These are phyloP conservation scores for Paraglomus brasilianum DNA, from an alignment of 192 early-diverging fungal genomes.

Conservation along the genomic window DNA sequence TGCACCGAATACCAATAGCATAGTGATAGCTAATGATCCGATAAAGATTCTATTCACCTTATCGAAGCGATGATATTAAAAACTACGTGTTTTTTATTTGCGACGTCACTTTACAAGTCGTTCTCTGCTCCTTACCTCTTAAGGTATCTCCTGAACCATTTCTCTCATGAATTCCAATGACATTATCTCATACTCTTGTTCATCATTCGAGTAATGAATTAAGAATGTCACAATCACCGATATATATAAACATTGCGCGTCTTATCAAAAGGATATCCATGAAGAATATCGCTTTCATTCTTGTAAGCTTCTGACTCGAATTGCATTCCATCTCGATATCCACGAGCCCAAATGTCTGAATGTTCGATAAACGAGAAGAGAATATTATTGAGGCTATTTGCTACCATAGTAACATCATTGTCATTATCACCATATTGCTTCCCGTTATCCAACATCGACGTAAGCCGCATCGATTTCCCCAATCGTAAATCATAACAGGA, in stretches of 20 bases:
- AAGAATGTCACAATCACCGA: constrained; percentile 15
- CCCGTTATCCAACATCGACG: constrained; percentile 8
- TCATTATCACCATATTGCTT: constrained; percentile 25
- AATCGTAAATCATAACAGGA: constrained; percentile 21
- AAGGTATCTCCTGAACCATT: constrained; percentile 42
- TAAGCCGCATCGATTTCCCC: constrained; percentile 9
- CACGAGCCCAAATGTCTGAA: constrained; percentile 76
- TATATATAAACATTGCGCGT: constrained; percentile 21
- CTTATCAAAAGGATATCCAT: constrained; percentile 36
- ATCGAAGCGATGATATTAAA: too few species aligned
- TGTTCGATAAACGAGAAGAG: constrained; percentile 62
- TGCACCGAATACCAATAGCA: too few species aligned
- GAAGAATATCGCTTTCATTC: constrained; percentile 40
- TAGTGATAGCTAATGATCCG: too few species aligned
- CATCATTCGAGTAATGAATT: constrained; percentile 43
- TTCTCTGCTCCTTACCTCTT: neutral
- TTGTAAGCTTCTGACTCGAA: constrained; percentile 55
- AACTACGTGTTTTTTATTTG: too few species aligned
- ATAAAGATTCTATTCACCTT: too few species aligned
- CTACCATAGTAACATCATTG: constrained; percentile 25
- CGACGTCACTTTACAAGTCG: too few species aligned
- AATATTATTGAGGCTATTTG: constrained; percentile 47
- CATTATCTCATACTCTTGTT: constrained; percentile 61
- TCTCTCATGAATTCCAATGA: constrained; percentile 69
- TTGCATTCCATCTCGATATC: constrained; percentile 78